phyloP scores from a whole-genome alignment of 2,329 filamentous ascomycete species.

The Xylaria sp. region DNA sequence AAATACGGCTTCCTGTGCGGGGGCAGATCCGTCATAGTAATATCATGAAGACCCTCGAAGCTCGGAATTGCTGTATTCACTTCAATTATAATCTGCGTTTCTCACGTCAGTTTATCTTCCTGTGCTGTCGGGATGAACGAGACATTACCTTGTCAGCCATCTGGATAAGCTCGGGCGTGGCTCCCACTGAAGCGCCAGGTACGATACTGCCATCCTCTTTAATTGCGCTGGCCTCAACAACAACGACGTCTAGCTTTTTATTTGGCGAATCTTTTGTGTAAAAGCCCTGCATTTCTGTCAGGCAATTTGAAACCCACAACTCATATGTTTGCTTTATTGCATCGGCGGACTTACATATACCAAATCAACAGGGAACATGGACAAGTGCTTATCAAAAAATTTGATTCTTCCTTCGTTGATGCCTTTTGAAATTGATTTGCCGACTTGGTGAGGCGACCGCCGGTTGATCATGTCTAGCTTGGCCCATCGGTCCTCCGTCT shows the following conservation, averaged over 20 bases:
- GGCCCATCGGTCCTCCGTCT: conserved; percentile 95
- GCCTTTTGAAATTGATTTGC: conserved; percentile 88
- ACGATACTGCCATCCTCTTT: conserved; percentile 90
- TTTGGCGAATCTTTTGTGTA: conserved; percentile 84
- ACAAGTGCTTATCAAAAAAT: conserved; percentile 94
- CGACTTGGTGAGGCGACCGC: conserved; percentile 86
- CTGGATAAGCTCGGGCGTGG: conserved; percentile 85
- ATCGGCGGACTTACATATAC: conserved; percentile 70
- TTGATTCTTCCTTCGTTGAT: conserved; percentile 90
- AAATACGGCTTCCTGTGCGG: conserved; percentile 85
- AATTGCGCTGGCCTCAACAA: conserved; percentile 88
- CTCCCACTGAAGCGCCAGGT: conserved; percentile 85
- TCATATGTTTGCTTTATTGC: neutral
- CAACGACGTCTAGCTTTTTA: conserved; percentile 82
- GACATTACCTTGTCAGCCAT: conserved; percentile 82
- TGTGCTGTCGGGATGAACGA: neutral
- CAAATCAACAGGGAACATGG: conserved; percentile 89
- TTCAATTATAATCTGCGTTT: conserved; percentile 79
- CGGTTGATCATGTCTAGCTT: conserved; percentile 88
- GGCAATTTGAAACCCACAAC: neutral
- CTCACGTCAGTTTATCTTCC: conserved; percentile 9
- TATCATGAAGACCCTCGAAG: conserved; percentile 90
- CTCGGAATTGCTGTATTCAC: conserved; percentile 88
- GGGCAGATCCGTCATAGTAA: conserved; percentile 87
- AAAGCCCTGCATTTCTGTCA: conserved; percentile 65